Conservation (phyloP, 306 rosid species). For the Medicago arabica region DNA sequence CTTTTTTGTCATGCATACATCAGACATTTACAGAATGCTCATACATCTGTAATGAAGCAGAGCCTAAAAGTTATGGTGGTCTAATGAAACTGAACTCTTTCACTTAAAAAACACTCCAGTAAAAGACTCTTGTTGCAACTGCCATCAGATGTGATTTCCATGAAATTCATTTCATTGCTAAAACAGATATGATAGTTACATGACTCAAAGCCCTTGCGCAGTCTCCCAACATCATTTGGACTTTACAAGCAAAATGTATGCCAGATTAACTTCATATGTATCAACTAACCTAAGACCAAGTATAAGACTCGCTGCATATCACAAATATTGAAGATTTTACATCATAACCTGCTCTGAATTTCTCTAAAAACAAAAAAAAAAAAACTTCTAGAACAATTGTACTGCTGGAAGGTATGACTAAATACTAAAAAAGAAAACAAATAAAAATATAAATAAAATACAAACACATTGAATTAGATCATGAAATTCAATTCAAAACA, state of each 20-base stretch:
- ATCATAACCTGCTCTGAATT: background rate
- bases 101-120: background rate
- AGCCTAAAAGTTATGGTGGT: background rate
- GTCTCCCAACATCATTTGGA: constrained; percentile 62
- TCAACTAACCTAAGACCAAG: constrained; percentile 8
- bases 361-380: background rate
- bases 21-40: constrained; percentile 8
- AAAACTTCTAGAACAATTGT: background rate
- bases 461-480: background rate
- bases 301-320: background rate
- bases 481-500: constrained; percentile 13
- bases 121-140: constrained; percentile 3
- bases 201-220: constrained; percentile 70
- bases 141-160: constrained; percentile 65
- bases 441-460: background rate
- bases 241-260: constrained; percentile 22
- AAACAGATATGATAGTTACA: constrained; percentile 14
- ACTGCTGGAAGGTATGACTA: background rate
- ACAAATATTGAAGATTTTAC: background rate
- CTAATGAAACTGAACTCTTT: background rate
- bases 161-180: constrained; percentile 50
- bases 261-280: constrained; percentile 1
- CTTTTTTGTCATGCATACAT: background rate
- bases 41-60: background rate
- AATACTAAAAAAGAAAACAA: background rate